Percentiles rank a stretch among this genome's conserved stretches.
Evolutionary conservation across 768 basidiomycete species (phyloP).

Genomic region (Lactifluus hygrophoroides): DNA sequence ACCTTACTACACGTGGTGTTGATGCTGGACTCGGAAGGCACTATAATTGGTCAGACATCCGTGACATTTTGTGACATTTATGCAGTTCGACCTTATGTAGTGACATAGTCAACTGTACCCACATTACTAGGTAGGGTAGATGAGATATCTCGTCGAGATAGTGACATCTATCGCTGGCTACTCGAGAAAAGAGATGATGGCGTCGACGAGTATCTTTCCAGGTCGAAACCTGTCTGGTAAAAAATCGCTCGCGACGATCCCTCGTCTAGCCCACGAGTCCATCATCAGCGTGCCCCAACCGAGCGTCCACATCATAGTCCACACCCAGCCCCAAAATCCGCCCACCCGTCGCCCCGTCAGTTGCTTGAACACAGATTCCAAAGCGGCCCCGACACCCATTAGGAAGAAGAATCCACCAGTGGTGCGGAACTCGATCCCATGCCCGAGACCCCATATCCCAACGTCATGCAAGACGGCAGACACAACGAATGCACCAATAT

Average conservation of each 20-base stretch:
- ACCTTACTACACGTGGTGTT: too few species aligned
- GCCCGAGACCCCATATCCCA: conserved; percentile 52
- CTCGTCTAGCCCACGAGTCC: conserved; percentile 11
- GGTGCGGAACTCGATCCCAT: conserved; percentile 37
- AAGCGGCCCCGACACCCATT: conserved; percentile 43
- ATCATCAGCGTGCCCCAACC: conserved; percentile 30
- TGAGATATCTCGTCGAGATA: too few species aligned
- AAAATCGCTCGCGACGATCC: conserved; percentile 6
- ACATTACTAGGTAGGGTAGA: too few species aligned
- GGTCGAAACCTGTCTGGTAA: not conserved
- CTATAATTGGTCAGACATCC: too few species aligned
- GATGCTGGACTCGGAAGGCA: too few species aligned
- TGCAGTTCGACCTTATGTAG: too few species aligned
- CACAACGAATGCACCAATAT: conserved; percentile 50
- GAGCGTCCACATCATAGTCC: conserved; percentile 42
- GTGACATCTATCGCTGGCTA: not conserved
- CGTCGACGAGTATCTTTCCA: not conserved
- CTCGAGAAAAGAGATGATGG: not conserved
- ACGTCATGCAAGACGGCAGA: conserved; percentile 53
- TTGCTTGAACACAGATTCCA: conserved; percentile 41
- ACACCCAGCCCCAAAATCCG: conserved; percentile 45
- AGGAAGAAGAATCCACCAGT: conserved; percentile 49
- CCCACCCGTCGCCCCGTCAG: conserved; percentile 37
- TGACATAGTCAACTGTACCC: too few species aligned
- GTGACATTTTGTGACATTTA: too few species aligned